These are phyloP conservation scores for Fusarium cicatricum DNA, from an alignment of 2,329 filamentous ascomycete genomes.

Conservation along the genomic window DNA sequence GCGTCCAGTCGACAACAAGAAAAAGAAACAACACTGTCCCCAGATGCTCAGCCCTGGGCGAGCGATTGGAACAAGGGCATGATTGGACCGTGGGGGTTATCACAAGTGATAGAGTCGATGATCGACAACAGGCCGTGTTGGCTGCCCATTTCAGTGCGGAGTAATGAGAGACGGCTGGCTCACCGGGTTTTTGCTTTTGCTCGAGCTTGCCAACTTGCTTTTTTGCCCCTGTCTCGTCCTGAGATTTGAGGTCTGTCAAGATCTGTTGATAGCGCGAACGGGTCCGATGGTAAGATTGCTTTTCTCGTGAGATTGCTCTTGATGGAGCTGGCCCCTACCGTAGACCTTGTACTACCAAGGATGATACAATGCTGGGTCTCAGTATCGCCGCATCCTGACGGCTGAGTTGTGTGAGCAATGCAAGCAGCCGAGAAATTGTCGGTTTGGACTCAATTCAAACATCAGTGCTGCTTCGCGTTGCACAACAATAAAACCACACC, in stretches of 20 bases:
- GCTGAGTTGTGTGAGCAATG: slow-evolving; percentile 9
- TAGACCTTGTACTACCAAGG: not conserved
- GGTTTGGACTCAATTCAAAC: not conserved
- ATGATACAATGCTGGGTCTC: not conserved
- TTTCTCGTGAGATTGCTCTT: slow-evolving; percentile 11
- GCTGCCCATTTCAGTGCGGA: too few relatives aligned
- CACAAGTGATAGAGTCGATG: slow-evolving; percentile 28
- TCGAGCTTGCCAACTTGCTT: slow-evolving; percentile 6
- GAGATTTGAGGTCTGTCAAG: slow-evolving; percentile 13
- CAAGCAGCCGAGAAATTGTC: slow-evolving; percentile 2
- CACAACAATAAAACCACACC: slow-evolving; percentile 18
- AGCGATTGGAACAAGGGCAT: slow-evolving; percentile 1
- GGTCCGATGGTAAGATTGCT: slow-evolving; percentile 1
- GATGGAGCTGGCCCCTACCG: not conserved
- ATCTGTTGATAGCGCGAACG: not conserved
- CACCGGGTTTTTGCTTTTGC: slow-evolving; percentile 4
- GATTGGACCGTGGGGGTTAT: slow-evolving; percentile 17
- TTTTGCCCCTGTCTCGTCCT: slow-evolving; percentile 8
- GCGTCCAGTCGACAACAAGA: not conserved
- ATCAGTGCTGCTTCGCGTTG: not conserved
- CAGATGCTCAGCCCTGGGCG: slow-evolving; percentile 9
- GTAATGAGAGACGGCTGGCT: too few relatives aligned
- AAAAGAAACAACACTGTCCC: slow-evolving; percentile 14
- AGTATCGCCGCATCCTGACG: not conserved
- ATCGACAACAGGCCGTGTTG: slow-evolving; percentile 13